These are phyloP conservation scores for Helotiales sp. DNA, from an alignment of 2,329 filamentous ascomycete species.

Conservation along the genomic window DNA sequence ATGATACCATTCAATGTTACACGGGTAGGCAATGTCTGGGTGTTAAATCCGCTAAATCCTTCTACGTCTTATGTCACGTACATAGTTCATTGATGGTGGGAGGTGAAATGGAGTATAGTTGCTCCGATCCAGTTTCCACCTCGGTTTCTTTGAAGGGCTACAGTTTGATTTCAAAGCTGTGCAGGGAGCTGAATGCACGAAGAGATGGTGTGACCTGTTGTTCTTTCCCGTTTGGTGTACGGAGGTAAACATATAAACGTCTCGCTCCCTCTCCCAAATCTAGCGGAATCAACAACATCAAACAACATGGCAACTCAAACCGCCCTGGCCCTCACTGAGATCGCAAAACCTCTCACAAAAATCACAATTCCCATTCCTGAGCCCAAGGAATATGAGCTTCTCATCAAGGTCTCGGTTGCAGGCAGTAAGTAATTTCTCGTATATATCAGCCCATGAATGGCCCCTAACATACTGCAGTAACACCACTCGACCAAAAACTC, in stretches of 20 bases:
- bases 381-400: conserved; percentile 44
- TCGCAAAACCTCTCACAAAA: conserved; percentile 37
- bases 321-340: conserved; percentile 36
- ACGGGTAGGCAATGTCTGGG: neutral
- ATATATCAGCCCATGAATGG: neutral
- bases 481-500: conserved; percentile 46
- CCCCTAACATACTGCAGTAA: conserved; percentile 23
- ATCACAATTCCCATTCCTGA: conserved; percentile 39
- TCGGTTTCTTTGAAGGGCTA: neutral
- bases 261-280: neutral
- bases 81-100: neutral
- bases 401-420: conserved; percentile 46
- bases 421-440: conserved; percentile 30
- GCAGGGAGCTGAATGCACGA: neutral
- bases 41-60: neutral
- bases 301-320: conserved; percentile 32
- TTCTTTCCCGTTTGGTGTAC: neutral
- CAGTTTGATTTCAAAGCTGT: neutral
- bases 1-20: neutral
- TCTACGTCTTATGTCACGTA: neutral
- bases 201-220: neutral
- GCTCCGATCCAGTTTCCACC: neutral
- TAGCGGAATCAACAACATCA: neutral
- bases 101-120: neutral
- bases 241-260: neutral